Conservation (phyloP, 495 filamentous ascomycete genomes). For the Penicillium canescens region DNA sequence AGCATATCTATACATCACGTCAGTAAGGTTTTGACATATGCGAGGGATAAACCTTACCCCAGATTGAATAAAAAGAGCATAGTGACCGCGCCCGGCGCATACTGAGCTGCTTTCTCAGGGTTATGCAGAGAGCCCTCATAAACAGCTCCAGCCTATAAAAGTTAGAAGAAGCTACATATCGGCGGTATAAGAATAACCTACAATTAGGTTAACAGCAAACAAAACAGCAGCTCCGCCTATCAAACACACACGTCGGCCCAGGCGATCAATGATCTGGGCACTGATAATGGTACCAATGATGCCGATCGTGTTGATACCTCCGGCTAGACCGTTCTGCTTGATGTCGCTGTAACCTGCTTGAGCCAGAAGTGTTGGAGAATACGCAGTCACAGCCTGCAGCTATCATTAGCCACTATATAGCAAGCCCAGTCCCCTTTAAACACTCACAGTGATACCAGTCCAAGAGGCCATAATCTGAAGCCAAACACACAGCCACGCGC, state of each 20-base stretch:
- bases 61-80: slow-evolving; percentile 57
- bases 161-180: background rate
- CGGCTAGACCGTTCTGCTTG: slow-evolving; percentile 50
- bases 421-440: background rate
- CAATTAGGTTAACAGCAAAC: slow-evolving; percentile 35
- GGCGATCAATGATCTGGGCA: slow-evolving; percentile 52
- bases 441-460: slow-evolving; percentile 49
- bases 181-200: slow-evolving; percentile 8
- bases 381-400: slow-evolving; percentile 40
- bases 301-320: slow-evolving; percentile 54
- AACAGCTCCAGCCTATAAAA: slow-evolving; percentile 31
- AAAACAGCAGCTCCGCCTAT: slow-evolving; percentile 38
- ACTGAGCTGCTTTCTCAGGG: slow-evolving; percentile 28
- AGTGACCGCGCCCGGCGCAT: slow-evolving; percentile 48
- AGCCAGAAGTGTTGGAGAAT: slow-evolving; percentile 41
- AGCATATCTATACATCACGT: slow-evolving; percentile 35
- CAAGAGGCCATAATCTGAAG: slow-evolving; percentile 57
- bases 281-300: slow-evolving; percentile 55
- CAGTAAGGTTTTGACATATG: background rate
- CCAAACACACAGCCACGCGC: slow-evolving; percentile 51
- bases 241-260: slow-evolving; percentile 48
- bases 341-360: slow-evolving; percentile 45
- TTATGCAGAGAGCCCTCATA: slow-evolving; percentile 39
- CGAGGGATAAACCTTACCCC: slow-evolving; percentile 21
- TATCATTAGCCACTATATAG: slow-evolving; percentile 10